A percentile compares a stretch with the other conserved stretches of the same genome.
Evolutionary conservation across 164 flowering plant species (phyloP).

Genomic region (Buxus sempervirens): DNA sequence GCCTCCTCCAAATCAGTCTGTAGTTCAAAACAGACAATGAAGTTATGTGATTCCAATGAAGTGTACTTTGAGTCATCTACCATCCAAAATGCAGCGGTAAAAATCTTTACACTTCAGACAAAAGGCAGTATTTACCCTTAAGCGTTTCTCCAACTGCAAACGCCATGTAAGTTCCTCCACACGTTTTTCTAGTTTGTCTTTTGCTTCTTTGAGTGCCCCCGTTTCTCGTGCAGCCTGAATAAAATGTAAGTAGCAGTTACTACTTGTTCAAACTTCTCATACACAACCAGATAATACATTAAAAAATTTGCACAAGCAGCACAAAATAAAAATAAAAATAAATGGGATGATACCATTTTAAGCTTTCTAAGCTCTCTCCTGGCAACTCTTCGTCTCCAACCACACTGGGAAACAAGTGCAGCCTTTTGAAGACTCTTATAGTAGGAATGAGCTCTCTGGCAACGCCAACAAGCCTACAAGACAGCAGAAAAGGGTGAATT

Average conservation of each 20-base stretch:
- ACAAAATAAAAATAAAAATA: too few species aligned
- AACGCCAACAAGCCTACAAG: slow-evolving; percentile 72
- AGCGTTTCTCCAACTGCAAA: background rate
- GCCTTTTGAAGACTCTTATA: slow-evolving; percentile 81
- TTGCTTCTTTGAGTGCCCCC: background rate
- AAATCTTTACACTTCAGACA: background rate
- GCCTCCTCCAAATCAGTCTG: slow-evolving; percentile 94
- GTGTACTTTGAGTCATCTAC: background rate
- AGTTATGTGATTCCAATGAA: background rate
- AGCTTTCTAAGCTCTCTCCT: slow-evolving; percentile 58
- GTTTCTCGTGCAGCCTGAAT: background rate
- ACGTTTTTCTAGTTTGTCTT: background rate
- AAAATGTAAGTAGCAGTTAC: background rate
- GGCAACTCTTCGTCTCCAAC: slow-evolving; percentile 89
- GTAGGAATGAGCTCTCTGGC: slow-evolving; percentile 65
- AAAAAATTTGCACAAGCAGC: background rate
- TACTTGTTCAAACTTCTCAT: slow-evolving; percentile 1
- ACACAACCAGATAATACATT: background rate
- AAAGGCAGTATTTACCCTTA: background rate
- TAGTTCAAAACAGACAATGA: slow-evolving; percentile 21
- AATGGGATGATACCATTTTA: too few species aligned
- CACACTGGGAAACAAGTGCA: slow-evolving; percentile 75
- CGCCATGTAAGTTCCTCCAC: background rate
- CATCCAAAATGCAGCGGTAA: too few species aligned
- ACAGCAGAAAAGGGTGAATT: slow-evolving; percentile 4